Evolutionary conservation across 2,329 filamentous ascomycete genomes (phyloP), one percentile per base, ranked within the genome.

Genomic region (Hypoxylon sp.): DNA sequence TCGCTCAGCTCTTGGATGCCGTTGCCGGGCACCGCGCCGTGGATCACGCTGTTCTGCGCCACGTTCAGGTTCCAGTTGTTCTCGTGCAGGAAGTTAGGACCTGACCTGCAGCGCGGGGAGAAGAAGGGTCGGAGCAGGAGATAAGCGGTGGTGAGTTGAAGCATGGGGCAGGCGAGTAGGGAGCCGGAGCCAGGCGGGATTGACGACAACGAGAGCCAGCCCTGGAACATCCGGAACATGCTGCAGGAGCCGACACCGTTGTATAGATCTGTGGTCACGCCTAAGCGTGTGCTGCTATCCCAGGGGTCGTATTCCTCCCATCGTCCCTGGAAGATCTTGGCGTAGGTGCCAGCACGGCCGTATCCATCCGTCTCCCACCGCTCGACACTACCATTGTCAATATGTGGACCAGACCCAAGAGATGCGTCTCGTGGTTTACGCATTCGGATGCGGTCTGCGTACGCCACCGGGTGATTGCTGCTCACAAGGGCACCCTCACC

Each of bases 141-240:
- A 73, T 97, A 97, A 0, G 91, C 89, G 0, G 91, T 96, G 0
- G 91, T 88, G 62, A 92, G 85, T 67, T 85, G 85, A 38, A 96
- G 80, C 66, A 96, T 83, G 0, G 94, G 94, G 72, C 93, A 94
- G 0, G 96, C 91, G 32, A 91, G 84, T 55, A 97, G 79, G 0
- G 93, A 94, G 0, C 93, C 93, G 79, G 94, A 87, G 4, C 84
- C 84, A 0, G 93, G 91, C 0, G 84, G 87, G 0, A 88, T 89
- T n/a, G 82, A 79, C 50, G 89, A 93, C 82, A 97, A 89, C 57
- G 86, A 86, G 56, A 97, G 79, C 93, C 93, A 97, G n/a, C 93
- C 93, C 79, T 97, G 94, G 78, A 92, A 95, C 84, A 93, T 91
- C 22, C 94, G 86, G 79, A 97, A 93, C 82, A 93, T 93, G 61